These are phyloP conservation scores for Pelagophyceae sp. DNA, from an alignment of 352 stramenopile species.

Conservation along the genomic window DNA sequence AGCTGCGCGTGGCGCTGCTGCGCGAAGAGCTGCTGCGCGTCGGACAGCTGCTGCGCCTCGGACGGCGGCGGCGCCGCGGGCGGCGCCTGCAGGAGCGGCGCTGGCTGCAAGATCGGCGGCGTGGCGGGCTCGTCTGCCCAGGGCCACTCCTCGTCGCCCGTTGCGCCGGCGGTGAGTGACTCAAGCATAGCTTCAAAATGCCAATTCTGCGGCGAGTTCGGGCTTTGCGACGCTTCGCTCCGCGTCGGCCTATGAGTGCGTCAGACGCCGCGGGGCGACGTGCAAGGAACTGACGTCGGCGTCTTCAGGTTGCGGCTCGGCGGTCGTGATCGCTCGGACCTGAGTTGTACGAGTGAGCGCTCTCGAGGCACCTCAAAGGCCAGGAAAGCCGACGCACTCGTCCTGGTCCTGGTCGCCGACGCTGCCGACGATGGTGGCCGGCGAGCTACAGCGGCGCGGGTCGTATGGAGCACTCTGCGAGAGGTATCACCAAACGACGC, in stretches of 20 bases:
- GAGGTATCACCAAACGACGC: no score
- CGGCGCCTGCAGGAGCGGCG: not conserved
- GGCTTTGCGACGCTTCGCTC: not conserved
- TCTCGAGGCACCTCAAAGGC: no score
- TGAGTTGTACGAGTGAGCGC: no score
- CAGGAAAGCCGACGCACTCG: no score
- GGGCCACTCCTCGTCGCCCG: not conserved
- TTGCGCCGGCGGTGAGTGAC: not conserved
- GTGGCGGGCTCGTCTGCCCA: not conserved
- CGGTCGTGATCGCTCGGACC: no score
- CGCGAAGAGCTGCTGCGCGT: not conserved
- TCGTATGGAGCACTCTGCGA: no score
- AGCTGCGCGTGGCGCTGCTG: not conserved
- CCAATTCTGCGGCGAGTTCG: not conserved
- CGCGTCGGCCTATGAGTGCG: not conserved
- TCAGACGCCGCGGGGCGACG: not conserved
- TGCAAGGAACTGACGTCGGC: no score
- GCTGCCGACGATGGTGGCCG: no score
- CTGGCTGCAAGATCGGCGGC: not conserved
- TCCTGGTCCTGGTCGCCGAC: no score
- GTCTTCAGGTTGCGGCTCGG: no score
- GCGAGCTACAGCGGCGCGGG: no score
- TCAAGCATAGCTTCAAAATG: not conserved
- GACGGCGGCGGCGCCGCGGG: not conserved
- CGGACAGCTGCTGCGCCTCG: not conserved